Evolutionary conservation across 495 filamentous ascomycete genomes (phyloP), one percentile per base, ranked within the genome.

Genomic region (Daldinia decipiens): DNA sequence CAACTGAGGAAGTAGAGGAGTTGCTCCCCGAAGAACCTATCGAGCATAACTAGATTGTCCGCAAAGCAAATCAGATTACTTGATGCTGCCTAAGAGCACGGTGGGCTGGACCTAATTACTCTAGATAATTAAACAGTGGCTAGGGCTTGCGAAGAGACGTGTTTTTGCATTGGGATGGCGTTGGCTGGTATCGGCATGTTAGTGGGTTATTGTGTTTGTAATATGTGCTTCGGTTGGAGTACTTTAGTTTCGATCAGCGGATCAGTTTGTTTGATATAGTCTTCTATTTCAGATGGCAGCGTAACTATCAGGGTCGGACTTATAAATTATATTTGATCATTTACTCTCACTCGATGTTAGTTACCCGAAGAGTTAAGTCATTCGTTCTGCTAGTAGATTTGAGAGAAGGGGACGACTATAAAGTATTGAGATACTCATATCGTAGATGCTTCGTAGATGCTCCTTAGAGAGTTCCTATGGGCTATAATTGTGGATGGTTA

Each of bases 11-110:
- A 71, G 80, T 92, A 5, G 87, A 90, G 71, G 87, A 90, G 64
- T 76, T 97, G n/a, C 82, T 97, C 9, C 90, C 92, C 0, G 93
- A 96, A 77, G 91, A 93, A 59, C 92, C 93, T 1, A 91, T 96
- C 68, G 93, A 95, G 81, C 93, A 95, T 78, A 82, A 77, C 67
- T 84, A 80, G 47, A 36, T 34, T 32, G 15, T 31, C 17, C 9
- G 34, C 34, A 36, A 36, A 29, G 24, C 2, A 29, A 59, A 27
- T 24, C 5, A 26, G 34, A 56, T 34, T 47, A 61, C 32, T 32
- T 52, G n/a, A 60, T 13, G 5, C 15, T 62, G 26, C 29, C 29
- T 19, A 57, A 32, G 29, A 31, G 27, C 9, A 13, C 17, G 11
- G 21, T n/a, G 19, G 57, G 29, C 38, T 54, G 4, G 52, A 24